Evolutionary conservation across 257 asterid genomes (phyloP).

Genomic region (Pogostemon cablin): DNA sequence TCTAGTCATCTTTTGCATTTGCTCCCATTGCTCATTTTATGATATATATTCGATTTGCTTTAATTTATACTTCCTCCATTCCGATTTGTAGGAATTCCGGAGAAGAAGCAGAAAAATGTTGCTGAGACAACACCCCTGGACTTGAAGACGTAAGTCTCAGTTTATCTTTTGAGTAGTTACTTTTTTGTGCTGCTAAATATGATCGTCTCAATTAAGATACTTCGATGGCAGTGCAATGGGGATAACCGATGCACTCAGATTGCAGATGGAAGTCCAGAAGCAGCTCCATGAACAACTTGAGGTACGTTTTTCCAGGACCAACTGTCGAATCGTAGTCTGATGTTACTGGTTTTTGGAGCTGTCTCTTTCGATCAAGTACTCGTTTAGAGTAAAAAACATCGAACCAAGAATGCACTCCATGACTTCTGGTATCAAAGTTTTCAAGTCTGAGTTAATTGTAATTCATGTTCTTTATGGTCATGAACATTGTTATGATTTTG

Average conservation of each 20-base stretch:
- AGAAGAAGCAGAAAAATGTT: constrained; percentile 36
- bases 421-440: neutral
- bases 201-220: constrained; percentile 15
- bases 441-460: neutral
- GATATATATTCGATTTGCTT: neutral
- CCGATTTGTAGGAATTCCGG: constrained; percentile 43
- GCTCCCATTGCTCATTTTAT: neutral
- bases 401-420: neutral
- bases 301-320: constrained; percentile 44
- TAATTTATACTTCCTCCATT: neutral
- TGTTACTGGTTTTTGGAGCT: neutral
- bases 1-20: constrained; percentile 12
- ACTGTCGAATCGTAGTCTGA: neutral
- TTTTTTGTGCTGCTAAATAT: constrained; percentile 15
- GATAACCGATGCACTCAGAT: constrained; percentile 78
- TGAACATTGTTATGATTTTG: neutral
- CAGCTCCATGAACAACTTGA: constrained; percentile 96
- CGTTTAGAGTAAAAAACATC: neutral
- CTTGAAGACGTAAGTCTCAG: constrained; percentile 61
- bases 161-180: neutral
- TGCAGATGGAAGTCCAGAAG: constrained; percentile 96
- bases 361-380: neutral
- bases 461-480: neutral
- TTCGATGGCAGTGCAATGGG: constrained; percentile 65
- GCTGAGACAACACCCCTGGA: constrained; percentile 61